These are phyloP conservation scores for Ceratopteris richardii DNA, from an alignment of 75 land plant genomes.

Conservation along the genomic window DNA sequence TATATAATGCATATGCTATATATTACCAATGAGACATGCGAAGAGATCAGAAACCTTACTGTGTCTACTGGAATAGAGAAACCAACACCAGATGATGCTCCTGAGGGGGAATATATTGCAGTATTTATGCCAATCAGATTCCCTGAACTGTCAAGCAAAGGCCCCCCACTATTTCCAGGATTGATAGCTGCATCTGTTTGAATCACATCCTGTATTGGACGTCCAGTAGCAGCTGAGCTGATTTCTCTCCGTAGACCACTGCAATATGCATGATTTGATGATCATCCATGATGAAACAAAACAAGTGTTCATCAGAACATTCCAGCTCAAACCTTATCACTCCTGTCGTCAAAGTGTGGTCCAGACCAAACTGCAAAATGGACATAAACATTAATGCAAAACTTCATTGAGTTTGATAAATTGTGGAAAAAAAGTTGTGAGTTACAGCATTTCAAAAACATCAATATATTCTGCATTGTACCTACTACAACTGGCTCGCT, in stretches of 20 bases:
- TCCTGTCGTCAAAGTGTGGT: constrained; percentile 45
- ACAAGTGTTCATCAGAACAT: too few relatives aligned
- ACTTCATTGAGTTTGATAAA: too few relatives aligned
- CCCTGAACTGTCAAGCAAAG: constrained; percentile 39
- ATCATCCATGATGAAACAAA: too few relatives aligned
- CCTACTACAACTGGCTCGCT: too few relatives aligned
- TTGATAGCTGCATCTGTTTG: constrained; percentile 37
- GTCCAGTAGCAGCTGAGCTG: constrained; percentile 30
- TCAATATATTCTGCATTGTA: too few relatives aligned
- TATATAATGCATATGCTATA: too few relatives aligned
- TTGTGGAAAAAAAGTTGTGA: too few relatives aligned
- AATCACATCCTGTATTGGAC: constrained; percentile 30
- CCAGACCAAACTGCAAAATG: constrained; percentile 44
- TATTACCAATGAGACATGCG: too few relatives aligned
- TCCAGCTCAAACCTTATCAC: constrained; percentile 30
- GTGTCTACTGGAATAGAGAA: constrained; percentile 53
- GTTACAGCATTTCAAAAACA: too few relatives aligned
- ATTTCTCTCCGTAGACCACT: constrained; percentile 32
- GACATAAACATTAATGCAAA: too few relatives aligned
- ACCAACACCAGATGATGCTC: constrained; percentile 47
- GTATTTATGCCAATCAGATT: constrained; percentile 45
- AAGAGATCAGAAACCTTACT: too few relatives aligned
- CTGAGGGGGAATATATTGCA: constrained; percentile 49
- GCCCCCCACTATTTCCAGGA: constrained; percentile 49
- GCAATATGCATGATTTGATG: too few relatives aligned